These are phyloP conservation scores for Hansenula anomala DNA, from an alignment of 1,139 yeast genomes.

Conservation along the genomic window DNA sequence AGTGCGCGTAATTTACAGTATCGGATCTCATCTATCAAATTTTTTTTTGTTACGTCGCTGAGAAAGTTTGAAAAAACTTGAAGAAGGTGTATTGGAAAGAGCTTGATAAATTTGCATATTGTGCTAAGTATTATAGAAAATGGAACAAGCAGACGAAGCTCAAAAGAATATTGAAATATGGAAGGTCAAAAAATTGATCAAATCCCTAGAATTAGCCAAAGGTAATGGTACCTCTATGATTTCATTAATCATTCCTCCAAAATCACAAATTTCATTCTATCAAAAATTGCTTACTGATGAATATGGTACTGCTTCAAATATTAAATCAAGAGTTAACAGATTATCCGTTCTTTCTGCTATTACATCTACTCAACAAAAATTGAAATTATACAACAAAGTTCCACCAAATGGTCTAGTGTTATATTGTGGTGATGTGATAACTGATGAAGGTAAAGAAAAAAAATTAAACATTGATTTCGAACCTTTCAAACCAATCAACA, in stretches of 20 bases:
- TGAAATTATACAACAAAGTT: constrained; percentile 81
- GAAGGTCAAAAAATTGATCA: constrained; percentile 94
- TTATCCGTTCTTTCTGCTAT: constrained; percentile 92
- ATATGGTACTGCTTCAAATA: constrained; percentile 97
- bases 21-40: constrained; percentile 1
- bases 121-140: constrained; percentile 5
- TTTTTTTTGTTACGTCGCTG: neutral
- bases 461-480: constrained; percentile 92
- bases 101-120: too few relatives aligned
- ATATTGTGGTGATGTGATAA: constrained; percentile 97
- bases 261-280: constrained; percentile 82
- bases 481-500: constrained; percentile 97
- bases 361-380: constrained; percentile 94
- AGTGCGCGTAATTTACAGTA: constrained; percentile 7
- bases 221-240: constrained; percentile 99
- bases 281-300: constrained; percentile 96
- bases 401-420: constrained; percentile 94
- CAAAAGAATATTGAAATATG: constrained; percentile 97
- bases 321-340: constrained; percentile 95
- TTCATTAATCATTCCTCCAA: constrained; percentile 91
- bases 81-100: neutral
- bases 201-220: constrained; percentile 81
- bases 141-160: constrained; percentile 54
- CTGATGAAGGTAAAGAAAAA: constrained; percentile 96
- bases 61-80: neutral